A percentile compares a stretch with the other conserved stretches of the same genome.
These are phyloP conservation scores for Pyrenophora tritici-repentis DNA, from an alignment of 2,329 filamentous ascomycete genomes.

Conservation along the genomic window DNA sequence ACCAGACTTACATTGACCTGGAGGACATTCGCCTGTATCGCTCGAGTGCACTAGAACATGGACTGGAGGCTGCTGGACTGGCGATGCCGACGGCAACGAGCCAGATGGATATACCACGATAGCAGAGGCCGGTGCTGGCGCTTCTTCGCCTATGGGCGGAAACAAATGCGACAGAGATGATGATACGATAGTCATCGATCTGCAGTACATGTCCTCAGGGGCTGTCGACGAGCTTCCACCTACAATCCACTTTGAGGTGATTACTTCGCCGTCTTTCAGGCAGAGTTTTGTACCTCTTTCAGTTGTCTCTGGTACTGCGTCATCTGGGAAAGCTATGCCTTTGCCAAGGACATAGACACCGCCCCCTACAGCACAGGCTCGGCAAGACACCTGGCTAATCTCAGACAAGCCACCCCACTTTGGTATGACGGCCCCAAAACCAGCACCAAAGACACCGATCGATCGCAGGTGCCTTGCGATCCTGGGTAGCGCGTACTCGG, in stretches of 20 bases:
- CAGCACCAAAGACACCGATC: slow-evolving; percentile 83
- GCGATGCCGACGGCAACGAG: slow-evolving; percentile 52
- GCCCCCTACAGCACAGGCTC: slow-evolving; percentile 87
- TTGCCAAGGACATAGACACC: slow-evolving; percentile 85
- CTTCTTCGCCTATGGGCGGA: slow-evolving; percentile 71
- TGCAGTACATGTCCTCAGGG: slow-evolving; percentile 51
- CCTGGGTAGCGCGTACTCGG: slow-evolving; percentile 71
- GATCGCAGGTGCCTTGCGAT: slow-evolving; percentile 83
- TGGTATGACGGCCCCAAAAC: slow-evolving; percentile 86
- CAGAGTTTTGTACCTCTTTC: slow-evolving; percentile 49
- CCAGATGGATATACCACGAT: slow-evolving; percentile 69
- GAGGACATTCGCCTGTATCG: slow-evolving; percentile 89
- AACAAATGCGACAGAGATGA: slow-evolving; percentile 71
- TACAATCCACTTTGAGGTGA: slow-evolving; percentile 62
- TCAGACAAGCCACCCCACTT: slow-evolving; percentile 94
- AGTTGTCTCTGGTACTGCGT: slow-evolving; percentile 3
- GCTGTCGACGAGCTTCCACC: slow-evolving; percentile 41
- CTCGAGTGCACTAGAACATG: slow-evolving; percentile 77
- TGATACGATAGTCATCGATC: slow-evolving; percentile 71
- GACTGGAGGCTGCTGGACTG: slow-evolving; percentile 49
- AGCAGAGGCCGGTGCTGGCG: slow-evolving; percentile 74
- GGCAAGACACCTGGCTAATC: slow-evolving; percentile 87
- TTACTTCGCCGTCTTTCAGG: slow-evolving; percentile 62
- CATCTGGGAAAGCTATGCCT: slow-evolving; percentile 54
- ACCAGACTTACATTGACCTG: slow-evolving; percentile 80